Evolutionary conservation across 441 rosid species (phyloP), one percentile per base, ranked within the genome.

Genomic region (Gossypium aridum): DNA sequence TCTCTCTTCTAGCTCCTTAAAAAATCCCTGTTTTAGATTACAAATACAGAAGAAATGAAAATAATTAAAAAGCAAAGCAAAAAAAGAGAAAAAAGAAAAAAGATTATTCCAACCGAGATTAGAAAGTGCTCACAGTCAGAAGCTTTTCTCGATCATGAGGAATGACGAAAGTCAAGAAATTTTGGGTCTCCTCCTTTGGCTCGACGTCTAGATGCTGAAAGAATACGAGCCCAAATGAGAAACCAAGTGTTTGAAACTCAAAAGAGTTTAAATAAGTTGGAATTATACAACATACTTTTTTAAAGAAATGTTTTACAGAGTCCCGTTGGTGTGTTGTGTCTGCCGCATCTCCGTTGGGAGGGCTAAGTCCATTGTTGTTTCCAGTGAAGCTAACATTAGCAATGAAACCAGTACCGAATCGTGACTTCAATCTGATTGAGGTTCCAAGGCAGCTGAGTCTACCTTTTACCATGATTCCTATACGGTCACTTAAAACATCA

Each of bases 391-490:
- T 92, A 75, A 93, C 83, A 7, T 85, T 96, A 19, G 95, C 78
- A 64, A 96, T 28, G 67, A 96, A 93, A 74, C 99, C 98, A 7
- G 97, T 88, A 16, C 97, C 99, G 12, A 95, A 91, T 54, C 80
- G 88, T 0, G 95, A 91, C 74, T 93, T 95, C 84, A 95, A 80
- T 86, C 95, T 87, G 81, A 89, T 95, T 53, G 97, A 89, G 73
- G 91, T 91, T 73, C 98, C 98, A 51, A 89, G 80, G 84, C 99
- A 92, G 54, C 89, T 90, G 61, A 95, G 95, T 79, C 88, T 86
- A n/a, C 99, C 97, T 82, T 95, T 95, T 73, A 97, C 98, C 99
- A 95, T 91, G 73, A 92, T 95, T 75, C 92, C 96, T 25, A 95
- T 95, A 20, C 96, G 88, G 75, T 95, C 99, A 80, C 99, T 83